phyloP scores from a whole-genome alignment of 108 stramenopile species.

The Parietichytrium sp. region DNA sequence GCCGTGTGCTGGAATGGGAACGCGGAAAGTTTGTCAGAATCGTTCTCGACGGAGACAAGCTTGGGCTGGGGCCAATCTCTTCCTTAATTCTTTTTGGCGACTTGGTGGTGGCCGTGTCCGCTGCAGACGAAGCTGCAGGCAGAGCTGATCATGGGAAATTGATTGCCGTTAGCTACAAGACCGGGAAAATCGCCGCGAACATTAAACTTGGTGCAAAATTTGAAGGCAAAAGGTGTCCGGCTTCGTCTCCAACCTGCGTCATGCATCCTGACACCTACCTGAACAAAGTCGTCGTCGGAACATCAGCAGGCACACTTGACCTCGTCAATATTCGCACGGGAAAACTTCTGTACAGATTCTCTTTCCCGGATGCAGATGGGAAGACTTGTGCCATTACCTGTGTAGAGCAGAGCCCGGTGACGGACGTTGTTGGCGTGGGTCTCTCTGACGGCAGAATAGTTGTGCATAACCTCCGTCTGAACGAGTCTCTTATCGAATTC shows the following conservation, averaged over 20 bases:
- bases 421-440: constrained; percentile 61
- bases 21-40: neutral
- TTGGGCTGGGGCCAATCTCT: neutral
- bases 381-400: neutral
- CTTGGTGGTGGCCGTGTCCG: neutral
- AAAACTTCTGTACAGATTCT: constrained; percentile 51
- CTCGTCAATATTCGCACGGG: constrained; percentile 56
- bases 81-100: neutral
- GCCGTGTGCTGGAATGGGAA: constrained; percentile 7
- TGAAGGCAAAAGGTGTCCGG: too few species aligned
- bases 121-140: too few species aligned
- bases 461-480: constrained; percentile 43
- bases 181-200: too few species aligned
- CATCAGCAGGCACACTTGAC: constrained; percentile 42
- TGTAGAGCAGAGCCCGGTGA: constrained; percentile 47
- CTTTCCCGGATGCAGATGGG: neutral
- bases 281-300: constrained; percentile 61
- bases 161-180: too few species aligned
- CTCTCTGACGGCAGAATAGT: constrained; percentile 50
- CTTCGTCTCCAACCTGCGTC: constrained; percentile 41
- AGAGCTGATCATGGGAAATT: too few species aligned
- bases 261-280: constrained; percentile 63
- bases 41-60: neutral
- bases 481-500: constrained; percentile 18
- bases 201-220: too few species aligned